Conservation (phyloP, 176 grass and related monocot species). For the Oryza brachyantha region DNA sequence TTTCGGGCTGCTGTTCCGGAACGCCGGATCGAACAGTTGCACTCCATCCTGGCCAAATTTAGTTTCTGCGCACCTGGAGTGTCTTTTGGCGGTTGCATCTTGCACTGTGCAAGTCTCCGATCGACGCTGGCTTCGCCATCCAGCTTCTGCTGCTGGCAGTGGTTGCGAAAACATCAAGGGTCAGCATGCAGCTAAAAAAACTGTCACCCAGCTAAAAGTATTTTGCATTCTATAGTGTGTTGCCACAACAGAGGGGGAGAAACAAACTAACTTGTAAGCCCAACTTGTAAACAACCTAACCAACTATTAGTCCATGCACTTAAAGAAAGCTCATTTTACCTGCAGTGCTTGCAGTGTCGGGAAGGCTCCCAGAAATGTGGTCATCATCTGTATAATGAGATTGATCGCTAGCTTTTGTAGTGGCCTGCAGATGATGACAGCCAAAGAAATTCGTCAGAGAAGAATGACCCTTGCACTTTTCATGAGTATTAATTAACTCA, state of each 20-base stretch:
- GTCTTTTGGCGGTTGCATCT: conserved; percentile 1
- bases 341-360: conserved; percentile 46
- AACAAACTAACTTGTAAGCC: too few species aligned
- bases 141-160: conserved; percentile 38
- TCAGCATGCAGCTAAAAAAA: conserved; percentile 1
- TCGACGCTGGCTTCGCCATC: background rate
- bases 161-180: background rate
- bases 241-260: background rate
- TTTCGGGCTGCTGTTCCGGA: conserved; percentile 26
- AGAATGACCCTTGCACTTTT: background rate
- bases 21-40: background rate
- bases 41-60: background rate
- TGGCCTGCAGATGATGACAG: conserved; percentile 38
- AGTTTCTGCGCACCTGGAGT: background rate
- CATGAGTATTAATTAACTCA: conserved; percentile 8
- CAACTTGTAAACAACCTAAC: background rate
- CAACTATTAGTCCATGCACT: background rate
- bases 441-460: background rate
- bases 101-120: background rate
- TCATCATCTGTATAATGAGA: conserved; percentile 43
- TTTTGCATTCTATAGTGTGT: background rate
- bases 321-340: background rate
- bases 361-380: conserved; percentile 24
- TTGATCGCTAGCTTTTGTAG: conserved; percentile 15
- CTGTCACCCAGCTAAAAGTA: background rate